Evolutionary conservation across 2,329 filamentous ascomycete species (phyloP), one percentile per base, ranked within the genome.

Genomic region (Fusarium cyanostomum): DNA sequence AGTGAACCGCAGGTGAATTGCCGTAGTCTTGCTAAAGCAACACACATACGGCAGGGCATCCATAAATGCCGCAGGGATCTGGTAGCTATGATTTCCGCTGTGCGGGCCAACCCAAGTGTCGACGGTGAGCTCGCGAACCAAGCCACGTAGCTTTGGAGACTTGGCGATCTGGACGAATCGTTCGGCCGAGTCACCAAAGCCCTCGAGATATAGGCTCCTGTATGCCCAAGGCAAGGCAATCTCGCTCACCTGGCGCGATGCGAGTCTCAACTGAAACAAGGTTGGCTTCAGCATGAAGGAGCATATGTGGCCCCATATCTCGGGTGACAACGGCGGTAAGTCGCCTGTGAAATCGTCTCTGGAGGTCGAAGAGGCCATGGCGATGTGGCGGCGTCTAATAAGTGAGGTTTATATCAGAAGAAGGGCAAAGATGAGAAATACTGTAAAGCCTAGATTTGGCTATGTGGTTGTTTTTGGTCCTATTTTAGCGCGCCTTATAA

Each of bases 131-230:
- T 63, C 59, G 5, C 37, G 45, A 4, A 63, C 64, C 1, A 67
- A 18, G n/a, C 26, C n/a, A 3, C 62, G 52, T 7, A 67, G 53
- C 8, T n/a, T 42, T 8, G 42, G 35, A 1, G 58, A 57, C 33
- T 56, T 57, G 33, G 62, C 58, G 12, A 67, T 43, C 7, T 54
- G 2, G n/a, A 60, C 5, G 27, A 67, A 65, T 13, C 35, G 49
- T 15, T 52, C 10, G 0, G 35, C 8, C 7, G 64, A 65, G 13
- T 30, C 11, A 3, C 28, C 61, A 18, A 30, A 39, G 2, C 34
- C 50, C 11, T 57, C 46, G 1, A 67, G 42, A 7, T 15, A 16
- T 2, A 63, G 13, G 8, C 13, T 6, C 4, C 38, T 16, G 7
- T 41, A 65, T 8, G 18, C 28, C 44, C 39, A 50, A 3, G 37